Evolutionary conservation across 345 rosid genomes (phyloP).

Genomic region (Fremontodendron californicum): DNA sequence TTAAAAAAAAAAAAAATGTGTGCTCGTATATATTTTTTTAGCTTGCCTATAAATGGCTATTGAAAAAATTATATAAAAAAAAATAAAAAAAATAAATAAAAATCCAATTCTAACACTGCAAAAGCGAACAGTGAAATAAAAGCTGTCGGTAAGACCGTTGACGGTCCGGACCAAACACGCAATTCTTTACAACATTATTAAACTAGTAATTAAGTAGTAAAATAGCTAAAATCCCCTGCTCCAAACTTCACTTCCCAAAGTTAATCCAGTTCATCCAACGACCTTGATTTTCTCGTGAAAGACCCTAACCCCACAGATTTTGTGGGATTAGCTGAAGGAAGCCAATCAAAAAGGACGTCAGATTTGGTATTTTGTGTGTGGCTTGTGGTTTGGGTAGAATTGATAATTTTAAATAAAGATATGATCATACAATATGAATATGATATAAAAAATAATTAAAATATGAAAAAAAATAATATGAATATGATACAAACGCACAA

Average conservation of each 20-base stretch:
- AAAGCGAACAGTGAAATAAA: conserved; percentile 12
- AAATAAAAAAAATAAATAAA: background rate
- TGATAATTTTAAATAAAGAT: too few relatives aligned
- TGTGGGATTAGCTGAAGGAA: background rate
- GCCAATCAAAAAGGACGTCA: background rate
- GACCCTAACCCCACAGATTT: background rate
- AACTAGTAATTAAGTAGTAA: background rate
- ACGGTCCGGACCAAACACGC: conserved; percentile 20
- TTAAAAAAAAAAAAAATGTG: too few relatives aligned
- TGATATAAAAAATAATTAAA: too few relatives aligned
- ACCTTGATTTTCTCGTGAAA: background rate
- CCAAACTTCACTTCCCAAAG: background rate
- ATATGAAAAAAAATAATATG: too few relatives aligned
- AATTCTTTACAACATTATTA: background rate
- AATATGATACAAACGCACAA: too few relatives aligned
- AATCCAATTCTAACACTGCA: conserved; percentile 15
- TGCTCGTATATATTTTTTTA: background rate
- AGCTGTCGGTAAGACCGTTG: conserved; percentile 28
- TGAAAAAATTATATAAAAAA: too few relatives aligned
- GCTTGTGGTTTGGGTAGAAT: too few relatives aligned
- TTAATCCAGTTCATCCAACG: background rate
- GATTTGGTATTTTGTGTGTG: background rate
- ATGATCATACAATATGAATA: too few relatives aligned
- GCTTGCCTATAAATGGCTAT: background rate
- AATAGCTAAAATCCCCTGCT: background rate